Conservation (phyloP, 805 yeast genomes). For the Brettanomyces sp. region DNA sequence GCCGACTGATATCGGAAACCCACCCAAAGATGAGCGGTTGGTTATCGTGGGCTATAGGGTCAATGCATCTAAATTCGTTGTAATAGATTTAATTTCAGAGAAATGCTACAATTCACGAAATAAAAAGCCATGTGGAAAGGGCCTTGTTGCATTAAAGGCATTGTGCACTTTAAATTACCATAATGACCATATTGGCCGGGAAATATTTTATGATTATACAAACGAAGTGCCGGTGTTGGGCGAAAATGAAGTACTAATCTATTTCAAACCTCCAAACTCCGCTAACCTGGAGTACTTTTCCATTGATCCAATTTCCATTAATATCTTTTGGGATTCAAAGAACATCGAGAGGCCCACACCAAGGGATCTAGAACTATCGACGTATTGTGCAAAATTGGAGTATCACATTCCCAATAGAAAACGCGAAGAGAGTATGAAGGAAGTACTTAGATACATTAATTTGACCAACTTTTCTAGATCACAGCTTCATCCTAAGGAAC, state of each 20-base stretch:
- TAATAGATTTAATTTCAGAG: conserved; percentile 16
- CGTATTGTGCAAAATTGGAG: conserved; percentile 20
- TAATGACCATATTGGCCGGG: conserved; percentile 5
- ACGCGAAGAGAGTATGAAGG: conserved; percentile 14
- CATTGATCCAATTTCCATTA: conserved; percentile 59
- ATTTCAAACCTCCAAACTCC: conserved; percentile 67
- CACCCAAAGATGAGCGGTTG: conserved; percentile 5
- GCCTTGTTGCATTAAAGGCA: conserved; percentile 15
- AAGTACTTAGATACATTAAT: conserved; percentile 21
- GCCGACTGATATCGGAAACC: conserved; percentile 20
- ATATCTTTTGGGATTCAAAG: conserved; percentile 30
- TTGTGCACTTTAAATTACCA: conserved; percentile 20
- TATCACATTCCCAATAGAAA: conserved; percentile 12
- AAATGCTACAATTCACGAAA: conserved; percentile 10
- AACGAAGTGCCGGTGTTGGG: conserved; percentile 10
- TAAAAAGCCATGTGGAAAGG: conserved; percentile 9
- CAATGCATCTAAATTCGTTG: conserved; percentile 12
- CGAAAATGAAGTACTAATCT: conserved; percentile 25
- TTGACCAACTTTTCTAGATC: conserved; percentile 20
- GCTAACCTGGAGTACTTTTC: conserved; percentile 70
- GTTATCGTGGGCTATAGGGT: conserved; percentile 22
- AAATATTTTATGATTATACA: conserved; percentile 9
- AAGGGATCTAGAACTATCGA: conserved; percentile 6
- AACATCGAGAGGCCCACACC: conserved; percentile 8
- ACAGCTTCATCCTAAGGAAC: conserved; percentile 9